phyloP scores from a whole-genome alignment of 441 rosid genomes.

The Kokia cookei region DNA sequence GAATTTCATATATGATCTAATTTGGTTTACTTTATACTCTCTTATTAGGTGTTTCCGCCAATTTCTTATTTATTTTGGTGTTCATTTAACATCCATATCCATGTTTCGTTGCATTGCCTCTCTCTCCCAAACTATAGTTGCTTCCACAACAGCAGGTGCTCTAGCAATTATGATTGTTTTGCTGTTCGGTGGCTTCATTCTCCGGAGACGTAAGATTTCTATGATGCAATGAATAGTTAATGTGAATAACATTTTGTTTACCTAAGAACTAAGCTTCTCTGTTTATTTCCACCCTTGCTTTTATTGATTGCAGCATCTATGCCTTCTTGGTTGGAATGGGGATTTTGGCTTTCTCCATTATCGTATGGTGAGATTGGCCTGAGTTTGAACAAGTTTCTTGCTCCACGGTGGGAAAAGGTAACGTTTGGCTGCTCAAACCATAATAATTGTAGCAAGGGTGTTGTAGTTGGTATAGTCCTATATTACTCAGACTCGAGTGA shows the following conservation, averaged over 20 bases:
- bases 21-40: not conserved
- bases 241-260: not conserved
- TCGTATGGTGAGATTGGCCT: constrained; percentile 46
- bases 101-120: constrained; percentile 48
- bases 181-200: constrained; percentile 38
- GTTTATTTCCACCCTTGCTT: not conserved
- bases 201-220: constrained; percentile 31
- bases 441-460: not conserved
- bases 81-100: constrained; percentile 43
- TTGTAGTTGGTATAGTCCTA: not conserved
- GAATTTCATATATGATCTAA: not conserved
- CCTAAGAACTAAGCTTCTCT: not conserved
- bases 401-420: constrained; percentile 50
- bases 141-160: constrained; percentile 36
- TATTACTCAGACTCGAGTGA: not conserved
- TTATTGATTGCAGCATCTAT: constrained; percentile 31
- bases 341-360: constrained; percentile 40
- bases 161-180: constrained; percentile 25
- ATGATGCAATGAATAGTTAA: not conserved
- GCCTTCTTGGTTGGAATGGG: constrained; percentile 54
- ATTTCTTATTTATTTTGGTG: constrained; percentile 31
- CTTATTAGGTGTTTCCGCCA: constrained; percentile 46
- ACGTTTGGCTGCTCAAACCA: not conserved
- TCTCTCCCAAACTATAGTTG: constrained; percentile 36
- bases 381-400: constrained; percentile 34